Percentiles rank a stretch among this genome's conserved stretches.
Conservation (phyloP, 371 early-diverging fungal genomes). For the Mucor indicus region DNA sequence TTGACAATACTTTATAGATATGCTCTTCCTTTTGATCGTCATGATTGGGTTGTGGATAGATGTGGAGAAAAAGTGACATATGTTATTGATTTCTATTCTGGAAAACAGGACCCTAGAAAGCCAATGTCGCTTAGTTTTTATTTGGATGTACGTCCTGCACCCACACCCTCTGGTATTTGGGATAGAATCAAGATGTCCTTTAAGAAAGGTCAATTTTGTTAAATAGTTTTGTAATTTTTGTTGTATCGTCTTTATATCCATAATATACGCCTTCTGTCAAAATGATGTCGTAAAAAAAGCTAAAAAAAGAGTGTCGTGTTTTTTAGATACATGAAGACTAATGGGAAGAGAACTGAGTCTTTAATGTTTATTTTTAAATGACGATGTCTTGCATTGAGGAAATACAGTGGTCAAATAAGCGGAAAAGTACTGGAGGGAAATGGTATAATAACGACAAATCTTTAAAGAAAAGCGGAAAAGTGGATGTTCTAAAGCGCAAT, state of each 20-base stretch:
- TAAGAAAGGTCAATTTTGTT: slow-evolving; percentile 29
- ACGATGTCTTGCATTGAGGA: neutral
- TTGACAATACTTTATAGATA: slow-evolving; percentile 30
- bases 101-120: slow-evolving; percentile 56
- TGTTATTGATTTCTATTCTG: slow-evolving; percentile 93
- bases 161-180: slow-evolving; percentile 53
- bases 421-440: too few species aligned
- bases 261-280: too few species aligned
- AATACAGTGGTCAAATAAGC: neutral
- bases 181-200: slow-evolving; percentile 52
- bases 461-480: slow-evolving; percentile 1
- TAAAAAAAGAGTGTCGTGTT: too few species aligned
- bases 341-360: neutral
- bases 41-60: slow-evolving; percentile 96
- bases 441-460: slow-evolving; percentile 2
- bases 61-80: slow-evolving; percentile 91
- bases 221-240: neutral
- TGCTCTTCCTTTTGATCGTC: slow-evolving; percentile 89
- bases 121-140: slow-evolving; percentile 72
- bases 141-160: slow-evolving; percentile 87
- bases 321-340: too few species aligned
- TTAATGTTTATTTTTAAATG: slow-evolving; percentile 1
- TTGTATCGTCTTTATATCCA: too few species aligned
- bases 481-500: slow-evolving; percentile 6
- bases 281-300: too few species aligned